Evolutionary conservation across 805 yeast genomes (phyloP).

Genomic region (Saccharomyces paradoxus): DNA sequence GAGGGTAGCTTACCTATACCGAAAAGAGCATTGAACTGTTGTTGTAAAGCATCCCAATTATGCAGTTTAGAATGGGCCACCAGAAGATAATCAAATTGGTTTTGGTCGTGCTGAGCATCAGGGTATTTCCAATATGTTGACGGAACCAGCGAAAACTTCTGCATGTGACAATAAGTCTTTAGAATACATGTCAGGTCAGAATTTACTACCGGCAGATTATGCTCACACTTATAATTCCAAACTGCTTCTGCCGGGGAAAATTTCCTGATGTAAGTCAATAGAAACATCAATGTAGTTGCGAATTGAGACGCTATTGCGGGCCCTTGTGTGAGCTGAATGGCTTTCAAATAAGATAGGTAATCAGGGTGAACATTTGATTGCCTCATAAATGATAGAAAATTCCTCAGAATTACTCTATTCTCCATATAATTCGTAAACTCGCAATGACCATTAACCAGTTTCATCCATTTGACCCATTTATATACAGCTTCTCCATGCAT

Average conservation of each 20-base stretch:
- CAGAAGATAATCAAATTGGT: constrained; percentile 43
- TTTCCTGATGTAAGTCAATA: constrained; percentile 10
- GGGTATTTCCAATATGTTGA: constrained; percentile 33
- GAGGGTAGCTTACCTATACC: constrained; percentile 48
- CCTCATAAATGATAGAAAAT: constrained; percentile 14
- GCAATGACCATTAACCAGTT: constrained; percentile 21
- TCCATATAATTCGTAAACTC: constrained; percentile 17
- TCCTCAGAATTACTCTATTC: constrained; percentile 12
- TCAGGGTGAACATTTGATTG: neutral
- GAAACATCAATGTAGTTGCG: constrained; percentile 22
- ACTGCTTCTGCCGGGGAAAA: constrained; percentile 14
- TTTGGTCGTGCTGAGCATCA: constrained; percentile 35
- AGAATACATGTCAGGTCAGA: constrained; percentile 21
- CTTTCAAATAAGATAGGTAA: neutral
- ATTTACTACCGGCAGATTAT: constrained; percentile 11
- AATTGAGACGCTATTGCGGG: constrained; percentile 21
- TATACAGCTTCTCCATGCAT: constrained; percentile 7
- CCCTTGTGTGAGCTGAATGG: constrained; percentile 9
- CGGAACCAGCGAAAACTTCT: constrained; percentile 22
- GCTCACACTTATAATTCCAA: constrained; percentile 29
- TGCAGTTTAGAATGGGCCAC: constrained; percentile 37
- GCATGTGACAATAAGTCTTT: constrained; percentile 16
- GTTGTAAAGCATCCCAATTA: constrained; percentile 49
- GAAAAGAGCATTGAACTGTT: constrained; percentile 48
- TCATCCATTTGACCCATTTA: constrained; percentile 23